These are phyloP conservation scores for Pseudogymnoascus sp. DNA, from an alignment of 2,329 filamentous ascomycete genomes.

Conservation along the genomic window DNA sequence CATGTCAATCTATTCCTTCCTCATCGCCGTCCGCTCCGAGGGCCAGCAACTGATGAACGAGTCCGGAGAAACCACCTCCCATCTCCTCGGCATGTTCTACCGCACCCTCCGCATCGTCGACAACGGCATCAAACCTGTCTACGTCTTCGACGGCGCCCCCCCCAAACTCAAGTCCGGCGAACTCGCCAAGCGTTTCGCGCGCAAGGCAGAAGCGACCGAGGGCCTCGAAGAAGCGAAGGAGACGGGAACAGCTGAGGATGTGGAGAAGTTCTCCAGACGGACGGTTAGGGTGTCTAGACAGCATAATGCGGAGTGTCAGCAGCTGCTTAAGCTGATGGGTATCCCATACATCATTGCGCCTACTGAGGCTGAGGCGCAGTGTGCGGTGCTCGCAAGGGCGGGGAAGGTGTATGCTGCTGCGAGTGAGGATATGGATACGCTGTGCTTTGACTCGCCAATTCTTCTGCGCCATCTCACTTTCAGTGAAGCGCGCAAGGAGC, in stretches of 20 bases:
- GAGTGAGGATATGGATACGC: conserved; percentile 97
- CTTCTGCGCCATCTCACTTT: conserved; percentile 89
- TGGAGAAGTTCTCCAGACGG: conserved; percentile 91
- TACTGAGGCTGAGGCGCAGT: conserved; percentile 95
- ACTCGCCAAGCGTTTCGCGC: conserved; percentile 88
- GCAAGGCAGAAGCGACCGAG: conserved; percentile 87
- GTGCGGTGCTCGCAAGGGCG: conserved; percentile 77
- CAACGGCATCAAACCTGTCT: conserved; percentile 96
- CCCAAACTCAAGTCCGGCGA: conserved; percentile 97
- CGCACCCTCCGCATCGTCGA: conserved; percentile 96
- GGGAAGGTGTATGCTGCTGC: conserved; percentile 96
- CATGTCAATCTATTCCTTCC: conserved; percentile 98
- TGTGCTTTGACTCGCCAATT: conserved; percentile 91
- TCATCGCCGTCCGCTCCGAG: conserved; percentile 93
- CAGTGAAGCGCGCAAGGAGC: conserved; percentile 94
- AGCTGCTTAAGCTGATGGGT: conserved; percentile 87
- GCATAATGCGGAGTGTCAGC: conserved; percentile 92
- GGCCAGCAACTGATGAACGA: conserved; percentile 95
- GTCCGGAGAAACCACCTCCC: conserved; percentile 90
- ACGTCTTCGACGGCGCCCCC: conserved; percentile 94
- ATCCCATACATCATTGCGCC: conserved; percentile 92
- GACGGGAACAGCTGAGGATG: conserved; percentile 91
- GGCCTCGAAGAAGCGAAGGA: conserved; percentile 93
- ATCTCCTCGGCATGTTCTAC: conserved; percentile 99
- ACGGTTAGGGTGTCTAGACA: conserved; percentile 94